phyloP scores from a whole-genome alignment of 192 early-diverging fungal genomes.

The Umbelopsis isabellina region DNA sequence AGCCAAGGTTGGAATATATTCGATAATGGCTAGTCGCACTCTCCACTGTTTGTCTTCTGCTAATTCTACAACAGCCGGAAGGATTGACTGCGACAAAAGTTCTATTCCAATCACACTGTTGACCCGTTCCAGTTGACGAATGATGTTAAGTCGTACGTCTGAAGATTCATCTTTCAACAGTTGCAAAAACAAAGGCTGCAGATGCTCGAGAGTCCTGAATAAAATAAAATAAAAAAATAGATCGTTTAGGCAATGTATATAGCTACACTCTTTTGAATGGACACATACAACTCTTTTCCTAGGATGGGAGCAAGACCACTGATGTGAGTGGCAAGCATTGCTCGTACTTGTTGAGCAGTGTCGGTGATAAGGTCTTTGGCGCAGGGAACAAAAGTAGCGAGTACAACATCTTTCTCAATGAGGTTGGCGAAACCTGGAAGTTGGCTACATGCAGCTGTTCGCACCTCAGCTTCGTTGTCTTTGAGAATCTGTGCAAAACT shows the following conservation, averaged over 20 bases:
- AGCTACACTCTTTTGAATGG: neutral
- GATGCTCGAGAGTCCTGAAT: conserved; percentile 93
- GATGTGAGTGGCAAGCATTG: conserved; percentile 94
- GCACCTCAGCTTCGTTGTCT: conserved; percentile 97
- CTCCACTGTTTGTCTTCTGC: conserved; percentile 99
- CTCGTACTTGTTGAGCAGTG: conserved; percentile 94
- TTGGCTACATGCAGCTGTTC: conserved; percentile 93
- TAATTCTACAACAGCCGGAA: conserved; percentile 98
- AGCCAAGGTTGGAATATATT: conserved; percentile 97
- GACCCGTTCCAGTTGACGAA: conserved; percentile 95
- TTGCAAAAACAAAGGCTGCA: conserved; percentile 94
- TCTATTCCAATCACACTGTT: conserved; percentile 98
- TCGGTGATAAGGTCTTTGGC: conserved; percentile 96
- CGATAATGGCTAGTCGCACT: conserved; percentile 97
- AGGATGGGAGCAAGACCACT: conserved; percentile 94
- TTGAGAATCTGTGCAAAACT: conserved; percentile 89
- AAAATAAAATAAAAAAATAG: no score
- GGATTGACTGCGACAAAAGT: conserved; percentile 91
- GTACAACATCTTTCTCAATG: conserved; percentile 77
- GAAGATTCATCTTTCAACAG: conserved; percentile 97
- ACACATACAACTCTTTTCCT: conserved; percentile 83
- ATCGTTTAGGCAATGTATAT: neutral
- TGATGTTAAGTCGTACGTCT: conserved; percentile 98
- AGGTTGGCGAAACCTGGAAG: conserved; percentile 73
- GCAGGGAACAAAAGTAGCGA: conserved; percentile 84